phyloP scores from a whole-genome alignment of 139 green algal species.

The Mesotaenium endlicherianum region DNA sequence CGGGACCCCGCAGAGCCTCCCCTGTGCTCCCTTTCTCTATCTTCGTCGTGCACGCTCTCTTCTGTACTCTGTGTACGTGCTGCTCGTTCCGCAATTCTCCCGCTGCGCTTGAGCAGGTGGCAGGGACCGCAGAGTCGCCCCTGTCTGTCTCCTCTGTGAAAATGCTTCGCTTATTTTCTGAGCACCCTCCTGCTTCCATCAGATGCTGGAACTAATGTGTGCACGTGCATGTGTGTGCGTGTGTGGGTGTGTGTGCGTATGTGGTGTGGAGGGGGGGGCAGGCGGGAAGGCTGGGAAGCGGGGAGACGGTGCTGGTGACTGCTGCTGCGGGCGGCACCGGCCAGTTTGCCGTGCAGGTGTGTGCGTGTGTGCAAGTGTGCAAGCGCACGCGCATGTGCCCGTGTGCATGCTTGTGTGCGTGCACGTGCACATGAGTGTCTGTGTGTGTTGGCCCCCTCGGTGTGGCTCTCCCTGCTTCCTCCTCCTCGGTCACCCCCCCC shows the following conservation, averaged over 20 bases:
- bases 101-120: constrained; percentile 36
- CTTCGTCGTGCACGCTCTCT: neutral
- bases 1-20: no score
- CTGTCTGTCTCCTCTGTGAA: neutral
- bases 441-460: no score
- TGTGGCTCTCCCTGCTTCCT: no score
- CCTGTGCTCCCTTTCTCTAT: neutral
- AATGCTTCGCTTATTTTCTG: no score
- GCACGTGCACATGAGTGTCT: no score
- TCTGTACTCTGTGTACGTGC: constrained; percentile 29
- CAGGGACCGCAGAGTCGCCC: neutral
- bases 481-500: no score
- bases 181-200: no score
- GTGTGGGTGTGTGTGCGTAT: neutral
- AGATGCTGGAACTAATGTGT: neutral
- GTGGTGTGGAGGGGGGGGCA: constrained; percentile 8
- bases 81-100: constrained; percentile 14
- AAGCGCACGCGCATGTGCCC: no score
- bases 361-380: no score
- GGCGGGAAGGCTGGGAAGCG: constrained; percentile 29
- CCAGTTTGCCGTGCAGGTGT: constrained; percentile 88
- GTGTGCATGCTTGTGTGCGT: no score
- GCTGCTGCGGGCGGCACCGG: constrained; percentile 87
- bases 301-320: constrained; percentile 86
- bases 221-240: neutral